phyloP scores from a whole-genome alignment of 176 grass and related monocot species.

The Canna indica region DNA sequence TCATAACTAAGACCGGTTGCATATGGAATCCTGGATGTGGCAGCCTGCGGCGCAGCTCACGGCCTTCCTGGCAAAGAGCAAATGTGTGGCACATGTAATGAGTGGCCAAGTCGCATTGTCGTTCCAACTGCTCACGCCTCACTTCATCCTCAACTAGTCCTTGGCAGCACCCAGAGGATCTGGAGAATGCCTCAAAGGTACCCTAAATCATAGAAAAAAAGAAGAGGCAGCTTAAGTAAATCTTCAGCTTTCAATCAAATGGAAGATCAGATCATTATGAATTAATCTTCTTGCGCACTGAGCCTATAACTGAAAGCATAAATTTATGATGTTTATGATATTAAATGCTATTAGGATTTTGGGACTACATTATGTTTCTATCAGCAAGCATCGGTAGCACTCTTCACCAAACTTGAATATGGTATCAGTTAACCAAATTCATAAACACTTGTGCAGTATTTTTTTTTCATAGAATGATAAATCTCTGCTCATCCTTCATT shows the following conservation, averaged over 20 bases:
- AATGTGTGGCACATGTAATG: constrained; percentile 80
- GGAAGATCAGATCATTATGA: neutral
- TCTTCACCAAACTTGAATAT: too few species aligned
- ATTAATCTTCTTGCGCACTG: neutral
- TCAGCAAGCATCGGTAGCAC: too few species aligned
- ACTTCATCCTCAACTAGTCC: constrained; percentile 34
- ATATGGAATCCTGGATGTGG: constrained; percentile 72
- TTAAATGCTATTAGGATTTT: neutral
- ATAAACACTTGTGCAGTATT: too few species aligned
- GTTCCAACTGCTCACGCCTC: constrained; percentile 50
- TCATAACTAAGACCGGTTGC: constrained; percentile 42
- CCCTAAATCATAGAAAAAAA: constrained; percentile 29
- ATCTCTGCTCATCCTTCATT: too few species aligned
- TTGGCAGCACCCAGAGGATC: constrained; percentile 41
- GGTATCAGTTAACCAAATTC: too few species aligned
- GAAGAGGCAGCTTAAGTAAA: constrained; percentile 8
- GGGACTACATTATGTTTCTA: too few species aligned
- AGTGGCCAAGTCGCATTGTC: constrained; percentile 46
- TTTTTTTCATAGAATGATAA: too few species aligned
- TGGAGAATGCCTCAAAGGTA: constrained; percentile 65
- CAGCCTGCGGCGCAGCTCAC: constrained; percentile 55
- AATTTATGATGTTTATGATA: neutral
- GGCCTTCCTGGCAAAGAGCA: constrained; percentile 80
- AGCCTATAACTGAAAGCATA: neutral
- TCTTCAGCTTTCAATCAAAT: neutral